Evolutionary conservation across 2,329 filamentous ascomycete species (phyloP).

Genomic region (Hypoxylon sp.): DNA sequence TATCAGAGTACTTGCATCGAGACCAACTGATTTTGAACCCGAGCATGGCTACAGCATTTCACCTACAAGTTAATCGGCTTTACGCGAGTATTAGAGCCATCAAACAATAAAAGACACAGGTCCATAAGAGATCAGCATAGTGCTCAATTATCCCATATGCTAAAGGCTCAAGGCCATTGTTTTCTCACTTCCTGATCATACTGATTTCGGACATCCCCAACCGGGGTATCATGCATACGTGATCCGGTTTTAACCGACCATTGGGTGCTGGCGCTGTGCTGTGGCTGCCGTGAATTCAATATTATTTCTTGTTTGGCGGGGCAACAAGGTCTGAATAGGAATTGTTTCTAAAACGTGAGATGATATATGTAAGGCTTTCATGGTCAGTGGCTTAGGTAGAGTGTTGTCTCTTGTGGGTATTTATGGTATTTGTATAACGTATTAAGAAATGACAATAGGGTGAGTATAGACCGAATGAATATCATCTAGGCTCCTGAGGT

Average conservation of each 20-base stretch:
- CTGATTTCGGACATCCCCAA: neutral
- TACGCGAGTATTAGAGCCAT: neutral
- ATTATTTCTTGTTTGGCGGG: no score
- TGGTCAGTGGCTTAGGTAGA: neutral
- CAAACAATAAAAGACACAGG: neutral
- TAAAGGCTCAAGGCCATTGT: neutral
- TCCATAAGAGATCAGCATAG: neutral
- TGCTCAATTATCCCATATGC: neutral
- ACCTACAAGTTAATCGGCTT: neutral
- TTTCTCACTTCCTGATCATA: neutral
- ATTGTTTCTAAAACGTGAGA: neutral
- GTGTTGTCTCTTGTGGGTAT: no score
- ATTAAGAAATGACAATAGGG: no score
- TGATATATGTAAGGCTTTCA: neutral
- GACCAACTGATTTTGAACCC: neutral
- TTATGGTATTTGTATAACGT: no score
- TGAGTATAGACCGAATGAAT: neutral
- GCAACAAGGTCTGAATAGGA: neutral
- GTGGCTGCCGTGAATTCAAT: neutral
- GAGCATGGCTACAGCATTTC: neutral
- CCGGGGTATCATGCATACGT: neutral
- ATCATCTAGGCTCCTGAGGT: neutral
- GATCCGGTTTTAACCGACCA: neutral
- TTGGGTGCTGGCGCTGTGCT: neutral
- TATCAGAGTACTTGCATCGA: no score